Percentiles rank a stretch among this genome's conserved stretches.
phyloP scores from a whole-genome alignment of 768 basidiomycete genomes.

The Dioszegia aurantiaca region DNA sequence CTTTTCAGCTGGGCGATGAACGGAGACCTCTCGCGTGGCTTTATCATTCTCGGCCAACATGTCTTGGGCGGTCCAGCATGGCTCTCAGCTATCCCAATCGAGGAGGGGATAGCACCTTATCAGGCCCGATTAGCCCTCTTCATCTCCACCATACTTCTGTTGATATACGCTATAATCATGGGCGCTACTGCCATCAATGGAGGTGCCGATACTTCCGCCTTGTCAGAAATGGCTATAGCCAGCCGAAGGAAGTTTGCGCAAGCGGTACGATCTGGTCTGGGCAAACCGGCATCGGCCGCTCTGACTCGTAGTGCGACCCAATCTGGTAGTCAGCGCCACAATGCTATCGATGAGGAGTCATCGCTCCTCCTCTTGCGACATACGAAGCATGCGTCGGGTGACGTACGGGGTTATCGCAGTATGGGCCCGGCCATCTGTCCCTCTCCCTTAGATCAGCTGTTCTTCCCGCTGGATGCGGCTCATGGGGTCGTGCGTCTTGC shows the following conservation, averaged over 20 bases:
- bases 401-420: no score
- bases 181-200: conserved; percentile 15
- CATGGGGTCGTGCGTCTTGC: background rate
- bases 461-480: background rate
- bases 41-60: background rate
- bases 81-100: conserved; percentile 1
- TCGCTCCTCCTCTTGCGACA: no score
- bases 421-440: background rate
- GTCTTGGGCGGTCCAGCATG: background rate
- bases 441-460: background rate
- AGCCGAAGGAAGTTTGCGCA: conserved; percentile 14
- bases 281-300: background rate
- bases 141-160: conserved; percentile 20
- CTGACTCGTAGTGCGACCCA: no score
- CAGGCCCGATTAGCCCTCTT: conserved; percentile 30
- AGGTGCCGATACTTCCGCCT: background rate
- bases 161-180: conserved; percentile 25
- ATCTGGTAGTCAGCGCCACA: no score
- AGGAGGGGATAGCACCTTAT: conserved; percentile 33
- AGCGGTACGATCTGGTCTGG: conserved; percentile 17
- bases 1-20: conserved; percentile 34
- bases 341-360: no score
- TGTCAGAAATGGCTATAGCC: background rate
- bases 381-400: no score
- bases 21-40: conserved; percentile 28